Conservation (phyloP, 805 yeast species). For the Wickerhamiella dianesei region DNA sequence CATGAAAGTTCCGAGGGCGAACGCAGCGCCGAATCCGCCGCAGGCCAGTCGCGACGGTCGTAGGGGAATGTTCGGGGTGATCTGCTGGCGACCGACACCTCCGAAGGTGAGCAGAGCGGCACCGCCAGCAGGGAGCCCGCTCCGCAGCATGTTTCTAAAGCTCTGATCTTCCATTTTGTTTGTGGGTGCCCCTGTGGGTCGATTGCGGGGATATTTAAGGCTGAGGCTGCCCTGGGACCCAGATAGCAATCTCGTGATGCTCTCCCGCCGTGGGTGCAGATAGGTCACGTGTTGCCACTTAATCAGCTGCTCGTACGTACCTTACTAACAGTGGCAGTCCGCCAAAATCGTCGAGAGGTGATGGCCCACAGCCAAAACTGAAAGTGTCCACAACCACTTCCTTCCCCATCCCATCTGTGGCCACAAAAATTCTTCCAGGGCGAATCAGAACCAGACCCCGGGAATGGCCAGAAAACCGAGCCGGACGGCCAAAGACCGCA, state of each 20-base stretch:
- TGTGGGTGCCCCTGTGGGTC: too few relatives aligned
- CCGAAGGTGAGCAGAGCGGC: conserved; percentile 15
- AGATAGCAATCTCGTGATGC: background rate
- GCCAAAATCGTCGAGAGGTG: background rate
- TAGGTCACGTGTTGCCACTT: background rate
- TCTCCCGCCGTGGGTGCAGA: too few relatives aligned
- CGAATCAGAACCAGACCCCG: background rate
- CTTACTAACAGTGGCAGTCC: too few relatives aligned
- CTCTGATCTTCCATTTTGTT: conserved; percentile 2
- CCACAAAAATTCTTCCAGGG: too few relatives aligned
- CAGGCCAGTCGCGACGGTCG: conserved; percentile 14
- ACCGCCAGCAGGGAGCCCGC: conserved; percentile 16
- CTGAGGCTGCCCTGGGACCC: background rate
- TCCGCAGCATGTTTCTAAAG: conserved; percentile 8
- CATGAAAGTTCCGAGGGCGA: conserved; percentile 20
- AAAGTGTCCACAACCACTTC: too few relatives aligned
- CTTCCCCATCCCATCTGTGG: background rate
- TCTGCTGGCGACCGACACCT: conserved; percentile 14
- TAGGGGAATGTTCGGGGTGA: conserved; percentile 8
- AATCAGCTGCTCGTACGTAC: too few relatives aligned
- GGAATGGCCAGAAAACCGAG: background rate
- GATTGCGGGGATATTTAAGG: background rate
- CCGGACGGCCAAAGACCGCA: background rate
- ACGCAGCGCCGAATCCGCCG: conserved; percentile 20
- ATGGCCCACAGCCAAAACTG: background rate